phyloP scores from a whole-genome alignment of 768 basidiomycete genomes.

The Sporobolomyces phaffii region DNA sequence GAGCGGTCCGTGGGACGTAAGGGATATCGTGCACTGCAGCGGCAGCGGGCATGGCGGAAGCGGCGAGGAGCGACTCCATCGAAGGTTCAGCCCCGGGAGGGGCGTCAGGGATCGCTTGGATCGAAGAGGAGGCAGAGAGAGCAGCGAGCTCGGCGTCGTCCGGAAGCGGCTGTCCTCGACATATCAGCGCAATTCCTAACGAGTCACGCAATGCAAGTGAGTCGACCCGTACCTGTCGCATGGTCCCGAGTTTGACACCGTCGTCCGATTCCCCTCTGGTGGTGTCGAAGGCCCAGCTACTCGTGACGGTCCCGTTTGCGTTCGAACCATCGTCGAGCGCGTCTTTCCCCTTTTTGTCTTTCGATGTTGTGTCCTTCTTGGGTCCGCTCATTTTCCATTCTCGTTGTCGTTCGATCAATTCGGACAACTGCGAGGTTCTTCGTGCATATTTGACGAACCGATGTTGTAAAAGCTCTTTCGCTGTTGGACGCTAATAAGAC shows the following conservation, averaged over 20 bases:
- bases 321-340: conserved; percentile 1
- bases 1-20: conserved; percentile 1
- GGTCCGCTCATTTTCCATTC: conserved; percentile 61
- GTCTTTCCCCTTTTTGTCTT: conserved; percentile 25
- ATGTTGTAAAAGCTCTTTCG: conserved; percentile 87
- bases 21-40: conserved; percentile 7
- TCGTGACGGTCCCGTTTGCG: conserved; percentile 59
- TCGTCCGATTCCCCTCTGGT: conserved; percentile 48
- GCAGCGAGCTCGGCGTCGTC: conserved; percentile 25
- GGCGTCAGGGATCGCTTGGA: background rate
- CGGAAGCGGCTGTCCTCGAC: conserved; percentile 14
- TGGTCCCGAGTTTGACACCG: conserved; percentile 8
- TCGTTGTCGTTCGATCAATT: conserved; percentile 80
- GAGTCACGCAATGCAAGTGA: no score
- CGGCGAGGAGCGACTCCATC: conserved; percentile 25
- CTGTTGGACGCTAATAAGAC: conserved; percentile 68
- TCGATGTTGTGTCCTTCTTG: conserved; percentile 47
- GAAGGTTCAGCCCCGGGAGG: background rate
- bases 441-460: conserved; percentile 80
- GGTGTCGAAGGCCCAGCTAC: conserved; percentile 95
- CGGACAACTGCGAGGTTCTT: conserved; percentile 73
- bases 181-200: no score
- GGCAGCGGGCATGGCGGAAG: background rate
- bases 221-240: background rate
- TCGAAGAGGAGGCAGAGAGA: conserved; percentile 1